A percentile compares a stretch with the other conserved stretches of the same genome.
These are phyloP conservation scores for Eucalyptus curtisii DNA, from an alignment of 345 rosid genomes.

Conservation along the genomic window DNA sequence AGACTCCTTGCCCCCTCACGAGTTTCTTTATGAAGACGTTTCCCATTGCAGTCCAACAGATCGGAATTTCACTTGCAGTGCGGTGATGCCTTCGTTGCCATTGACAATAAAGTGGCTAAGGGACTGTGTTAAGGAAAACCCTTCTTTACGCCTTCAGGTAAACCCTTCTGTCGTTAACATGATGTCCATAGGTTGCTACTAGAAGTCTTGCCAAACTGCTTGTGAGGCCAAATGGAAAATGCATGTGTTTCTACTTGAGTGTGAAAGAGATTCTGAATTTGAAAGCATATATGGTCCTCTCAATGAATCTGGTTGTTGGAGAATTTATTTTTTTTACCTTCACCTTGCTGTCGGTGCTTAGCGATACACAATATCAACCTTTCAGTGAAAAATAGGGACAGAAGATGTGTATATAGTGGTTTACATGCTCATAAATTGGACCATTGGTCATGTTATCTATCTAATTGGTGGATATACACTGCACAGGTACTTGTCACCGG, in stretches of 20 bases:
- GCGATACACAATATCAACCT: not conserved
- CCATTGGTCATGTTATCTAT: not conserved
- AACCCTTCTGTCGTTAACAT: not conserved
- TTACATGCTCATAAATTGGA: not conserved
- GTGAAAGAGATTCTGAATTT: not conserved
- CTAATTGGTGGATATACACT: not conserved
- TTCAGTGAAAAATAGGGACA: not conserved
- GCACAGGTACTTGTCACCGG: conserved; percentile 79
- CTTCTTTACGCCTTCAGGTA: conserved; percentile 62
- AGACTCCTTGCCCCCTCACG: conserved; percentile 31
- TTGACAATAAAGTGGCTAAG: conserved; percentile 68
- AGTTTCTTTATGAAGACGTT: conserved; percentile 45
- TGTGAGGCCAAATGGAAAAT: not conserved
- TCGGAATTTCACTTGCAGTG: conserved; percentile 30
- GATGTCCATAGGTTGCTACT: not conserved
- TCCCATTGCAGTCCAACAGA: conserved; percentile 24
- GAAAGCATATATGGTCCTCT: not conserved
- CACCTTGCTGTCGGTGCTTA: not conserved
- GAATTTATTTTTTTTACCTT: not conserved
- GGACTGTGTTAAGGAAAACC: conserved; percentile 53
- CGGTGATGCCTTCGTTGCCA: conserved; percentile 65
- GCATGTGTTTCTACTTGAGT: not conserved
- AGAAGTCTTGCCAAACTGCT: not conserved
- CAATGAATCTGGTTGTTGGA: not conserved
- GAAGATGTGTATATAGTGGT: not conserved